phyloP scores from a whole-genome alignment of 179 eudicot genomes.

The Gypsophila paniculata region DNA sequence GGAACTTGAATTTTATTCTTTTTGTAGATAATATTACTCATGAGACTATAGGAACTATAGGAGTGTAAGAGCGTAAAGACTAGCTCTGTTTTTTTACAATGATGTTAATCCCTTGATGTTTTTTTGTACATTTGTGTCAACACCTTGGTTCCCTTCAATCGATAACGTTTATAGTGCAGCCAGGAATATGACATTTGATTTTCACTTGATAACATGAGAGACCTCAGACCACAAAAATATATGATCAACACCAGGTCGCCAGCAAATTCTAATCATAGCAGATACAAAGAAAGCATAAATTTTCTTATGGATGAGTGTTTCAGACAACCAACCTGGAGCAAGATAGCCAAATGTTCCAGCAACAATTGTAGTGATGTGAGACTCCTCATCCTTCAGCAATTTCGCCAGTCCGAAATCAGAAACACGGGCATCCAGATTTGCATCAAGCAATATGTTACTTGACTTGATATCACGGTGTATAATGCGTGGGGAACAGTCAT shows the following conservation, averaged over 20 bases:
- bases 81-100: not conserved
- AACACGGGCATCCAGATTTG: slow-evolving; percentile 91
- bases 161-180: not conserved
- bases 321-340: slow-evolving; percentile 73
- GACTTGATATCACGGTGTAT: slow-evolving; percentile 97
- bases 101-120: too few relatives aligned
- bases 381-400: slow-evolving; percentile 90
- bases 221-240: not conserved
- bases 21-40: not conserved
- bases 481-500: slow-evolving; percentile 94
- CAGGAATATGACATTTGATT: not conserved
- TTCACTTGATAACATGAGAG: slow-evolving; percentile 1
- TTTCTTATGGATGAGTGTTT: not conserved
- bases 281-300: not conserved
- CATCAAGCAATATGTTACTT: slow-evolving; percentile 95
- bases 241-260: not conserved
- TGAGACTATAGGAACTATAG: not conserved
- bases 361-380: slow-evolving; percentile 96
- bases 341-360: slow-evolving; percentile 99
- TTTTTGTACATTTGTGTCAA: not conserved
- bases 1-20: not conserved
- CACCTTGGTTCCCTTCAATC: not conserved
- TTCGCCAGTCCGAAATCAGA: slow-evolving; percentile 98
- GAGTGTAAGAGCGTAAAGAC: not conserved
- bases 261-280: not conserved